Base-by-base conservation (phyloP, 2,329 filamentous ascomycete genomes). In the Zymoseptoria crescenta region DNA sequence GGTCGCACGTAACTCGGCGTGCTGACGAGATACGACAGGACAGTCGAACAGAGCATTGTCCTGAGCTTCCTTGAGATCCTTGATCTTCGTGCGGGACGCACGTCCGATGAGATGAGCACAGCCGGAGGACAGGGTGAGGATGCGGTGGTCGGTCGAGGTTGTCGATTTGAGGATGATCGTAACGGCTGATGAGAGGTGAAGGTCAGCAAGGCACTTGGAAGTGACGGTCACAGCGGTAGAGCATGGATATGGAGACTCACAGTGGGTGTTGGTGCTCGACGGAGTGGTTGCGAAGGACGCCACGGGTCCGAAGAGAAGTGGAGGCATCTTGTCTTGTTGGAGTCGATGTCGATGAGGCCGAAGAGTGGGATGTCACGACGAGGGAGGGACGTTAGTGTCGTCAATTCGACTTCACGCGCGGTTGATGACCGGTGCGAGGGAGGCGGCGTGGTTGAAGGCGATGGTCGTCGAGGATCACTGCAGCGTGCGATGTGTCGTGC, bases 41-140 rank as follows among this genome's bases (percentile, higher is more conserved):
- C 70, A 73, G 57, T 72, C 69, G 65, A 73, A 74, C 21, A 72
- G 65, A 27, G 68, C 69, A 67, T 74, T 74, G 61, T 65, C 58
- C 8, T 53, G 5, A 7, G 56, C 35, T 2, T 69, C 60, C 2
- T 53, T 52, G 45, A 70, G 65, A 45, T 69, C 67, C 67, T 76
- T 76, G 64, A 64, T 52, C 5, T 68, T 62, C 56, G 72, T 75
- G 56, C 68, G 73, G 9, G 77, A 80, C 0, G 77, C 71, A 24
- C 77, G 76, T 35, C 77, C 77, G 62, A 80, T 72, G 29, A 76
- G 64, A 8, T 63, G 64, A 8, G 66, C 45, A 50, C 51, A 9
- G 48, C 60, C 59, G 21, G 61, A 52, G 20, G 49, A 8, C 8
- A 69, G 53, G 28, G 51, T 59, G 59, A 69, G 58, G 35, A 57